Base-by-base conservation (phyloP, 306 rosid genomes). In the Fragaria nilgerrensis region DNA sequence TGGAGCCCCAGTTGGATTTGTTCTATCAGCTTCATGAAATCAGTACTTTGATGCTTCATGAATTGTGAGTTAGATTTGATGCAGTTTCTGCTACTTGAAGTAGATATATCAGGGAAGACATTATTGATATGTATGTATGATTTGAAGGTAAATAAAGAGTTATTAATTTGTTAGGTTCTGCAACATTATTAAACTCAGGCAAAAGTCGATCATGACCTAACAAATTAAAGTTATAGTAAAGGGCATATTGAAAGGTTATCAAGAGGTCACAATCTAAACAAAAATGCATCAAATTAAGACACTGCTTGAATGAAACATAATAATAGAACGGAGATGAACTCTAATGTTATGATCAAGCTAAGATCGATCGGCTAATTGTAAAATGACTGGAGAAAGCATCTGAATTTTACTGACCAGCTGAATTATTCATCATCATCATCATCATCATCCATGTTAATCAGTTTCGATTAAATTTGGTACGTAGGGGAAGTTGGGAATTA, bases 1-100 rank as follows among this genome's bases (percentile, higher is more conserved):
- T 63, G 68, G 69, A 64, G 47, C 70, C 70, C 70, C 70, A 9
- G 32, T 16, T 34, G 37, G 70, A 65, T 36, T 64, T 65, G 25
- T 65, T 36, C 70, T 25, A 11, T 25, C 9, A 65, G 47, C 25
- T 65, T 65, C 70, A 65, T 65, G n/a, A 65, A 65, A 3, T 2
- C 29, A 14, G 20, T 7, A 39, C 43, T 7, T 27, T 61, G 10
- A 29, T 62, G 41, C 68, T 62, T 62, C 15, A 27, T 23, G 9
- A 61, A 61, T 32, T 32, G 19, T 20, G 27, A 2, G 13, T 27
- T 10, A 39, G 7, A 39, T 39, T 39, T 39, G 43, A 39, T 39
- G 43, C 43, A 39, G 8, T 39, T 39, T 5, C 7, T 43, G 9
- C 45, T 1, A 9, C 45, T 43, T 43, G 45, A 43, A 43, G 45